These are phyloP conservation scores for Truncatella angustata DNA, from an alignment of 2,329 filamentous ascomycete species.

Conservation along the genomic window DNA sequence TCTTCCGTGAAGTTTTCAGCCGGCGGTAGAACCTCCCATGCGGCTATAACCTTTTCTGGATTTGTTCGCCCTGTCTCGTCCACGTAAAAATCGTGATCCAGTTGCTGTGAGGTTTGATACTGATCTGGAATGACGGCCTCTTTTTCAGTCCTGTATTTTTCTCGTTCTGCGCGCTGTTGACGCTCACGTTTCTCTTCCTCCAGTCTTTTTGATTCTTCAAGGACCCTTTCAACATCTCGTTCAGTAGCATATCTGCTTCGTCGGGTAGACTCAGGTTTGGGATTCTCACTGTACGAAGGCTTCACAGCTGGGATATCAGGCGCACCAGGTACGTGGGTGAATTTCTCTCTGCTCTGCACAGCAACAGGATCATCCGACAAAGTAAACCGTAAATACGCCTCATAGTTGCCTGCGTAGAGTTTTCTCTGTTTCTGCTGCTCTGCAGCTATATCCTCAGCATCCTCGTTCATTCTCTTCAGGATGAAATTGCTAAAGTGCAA, in stretches of 20 bases:
- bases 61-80: conserved; percentile 66
- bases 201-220: conserved; percentile 69
- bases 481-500: conserved; percentile 46
- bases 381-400: conserved; percentile 54
- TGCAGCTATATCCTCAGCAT: conserved; percentile 33
- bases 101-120: conserved; percentile 61
- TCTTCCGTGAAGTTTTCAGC: conserved; percentile 72
- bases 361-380: conserved; percentile 54
- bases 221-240: conserved; percentile 68
- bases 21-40: conserved; percentile 71
- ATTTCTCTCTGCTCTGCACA: conserved; percentile 54
- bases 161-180: conserved; percentile 61
- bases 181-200: conserved; percentile 70
- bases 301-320: conserved; percentile 32
- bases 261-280: conserved; percentile 48
- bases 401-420: conserved; percentile 47
- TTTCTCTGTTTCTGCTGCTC: conserved; percentile 39
- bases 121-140: conserved; percentile 74
- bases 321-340: conserved; percentile 38
- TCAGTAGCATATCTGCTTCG: conserved; percentile 66
- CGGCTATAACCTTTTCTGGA: conserved; percentile 64
- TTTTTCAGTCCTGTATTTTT: conserved; percentile 69
- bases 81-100: conserved; percentile 55
- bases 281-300: conserved; percentile 44
- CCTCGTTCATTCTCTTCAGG: conserved; percentile 40